These are phyloP conservation scores for Metschnikowia kunwiensis DNA, from an alignment of 805 yeast species.

Conservation along the genomic window DNA sequence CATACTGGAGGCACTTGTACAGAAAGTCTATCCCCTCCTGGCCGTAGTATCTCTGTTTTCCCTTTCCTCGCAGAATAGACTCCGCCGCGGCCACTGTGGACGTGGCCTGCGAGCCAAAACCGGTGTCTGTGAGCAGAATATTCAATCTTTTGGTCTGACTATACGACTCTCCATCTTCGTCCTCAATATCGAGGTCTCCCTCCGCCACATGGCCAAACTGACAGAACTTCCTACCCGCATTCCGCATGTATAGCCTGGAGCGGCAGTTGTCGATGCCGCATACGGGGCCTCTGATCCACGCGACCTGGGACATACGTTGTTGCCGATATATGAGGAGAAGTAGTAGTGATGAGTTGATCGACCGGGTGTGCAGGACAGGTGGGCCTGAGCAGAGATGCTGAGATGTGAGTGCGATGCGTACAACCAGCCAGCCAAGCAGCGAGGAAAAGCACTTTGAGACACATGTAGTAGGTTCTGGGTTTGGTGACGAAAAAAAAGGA, in stretches of 20 bases:
- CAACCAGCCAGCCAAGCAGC: no score
- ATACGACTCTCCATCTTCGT: conserved; percentile 67
- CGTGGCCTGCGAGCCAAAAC: conserved; percentile 15
- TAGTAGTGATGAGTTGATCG: no score
- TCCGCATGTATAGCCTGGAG: conserved; percentile 65
- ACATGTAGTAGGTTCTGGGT: no score
- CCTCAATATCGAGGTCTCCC: conserved; percentile 73
- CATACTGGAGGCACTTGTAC: conserved; percentile 46
- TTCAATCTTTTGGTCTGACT: conserved; percentile 55
- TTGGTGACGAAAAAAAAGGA: no score
- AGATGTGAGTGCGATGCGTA: no score
- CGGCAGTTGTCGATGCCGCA: conserved; percentile 93
- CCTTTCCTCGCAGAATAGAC: conserved; percentile 1
- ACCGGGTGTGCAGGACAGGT: no score
- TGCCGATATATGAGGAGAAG: no score
- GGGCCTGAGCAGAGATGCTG: no score
- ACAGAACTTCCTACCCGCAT: conserved; percentile 80
- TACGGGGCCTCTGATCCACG: conserved; percentile 68
- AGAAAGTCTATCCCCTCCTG: conserved; percentile 42
- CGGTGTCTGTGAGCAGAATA: conserved; percentile 37
- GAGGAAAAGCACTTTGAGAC: no score
- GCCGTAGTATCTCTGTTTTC: conserved; percentile 40
- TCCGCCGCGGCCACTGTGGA: conserved; percentile 2
- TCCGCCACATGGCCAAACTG: conserved; percentile 88
- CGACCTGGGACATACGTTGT: conserved; percentile 18